Conservation (phyloP, 345 rosid genomes). For the Noccaea caerulescens region DNA sequence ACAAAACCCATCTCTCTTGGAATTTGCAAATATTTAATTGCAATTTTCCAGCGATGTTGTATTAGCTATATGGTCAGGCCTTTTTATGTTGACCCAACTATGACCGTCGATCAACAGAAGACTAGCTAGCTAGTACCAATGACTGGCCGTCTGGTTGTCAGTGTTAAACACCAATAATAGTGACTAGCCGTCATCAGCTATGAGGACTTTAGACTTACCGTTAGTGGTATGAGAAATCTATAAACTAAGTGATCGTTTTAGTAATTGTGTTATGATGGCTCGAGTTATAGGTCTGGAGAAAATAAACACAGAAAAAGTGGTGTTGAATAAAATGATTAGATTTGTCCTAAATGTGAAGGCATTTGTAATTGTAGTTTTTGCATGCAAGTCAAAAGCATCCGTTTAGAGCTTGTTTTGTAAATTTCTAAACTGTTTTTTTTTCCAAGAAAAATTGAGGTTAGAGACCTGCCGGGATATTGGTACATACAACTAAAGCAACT, state of each 20-base stretch:
- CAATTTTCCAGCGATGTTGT: neutral
- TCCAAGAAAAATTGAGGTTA: neutral
- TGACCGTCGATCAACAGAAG: no score
- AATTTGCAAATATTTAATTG: no score
- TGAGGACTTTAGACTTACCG: no score
- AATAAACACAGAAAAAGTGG: conserved; percentile 53
- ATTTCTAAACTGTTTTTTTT: neutral
- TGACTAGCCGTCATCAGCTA: no score
- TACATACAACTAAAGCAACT: neutral
- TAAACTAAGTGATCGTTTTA: neutral
- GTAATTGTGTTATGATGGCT: neutral
- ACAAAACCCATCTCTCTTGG: neutral
- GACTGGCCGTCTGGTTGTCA: no score
- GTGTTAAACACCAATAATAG: no score
- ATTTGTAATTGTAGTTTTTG: conserved; percentile 88
- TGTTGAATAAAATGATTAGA: conserved; percentile 55
- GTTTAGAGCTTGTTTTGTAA: neutral
- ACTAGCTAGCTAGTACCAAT: no score
- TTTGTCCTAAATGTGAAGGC: conserved; percentile 80
- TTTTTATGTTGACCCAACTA: no score
- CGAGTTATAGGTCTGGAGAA: conserved; percentile 66
- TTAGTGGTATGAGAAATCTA: conserved; percentile 1
- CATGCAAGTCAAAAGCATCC: conserved; percentile 49
- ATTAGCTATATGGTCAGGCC: neutral
- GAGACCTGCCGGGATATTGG: neutral